Evolutionary conservation across 176 grass and related monocot species (phyloP).

Genomic region (Musa acuminata): DNA sequence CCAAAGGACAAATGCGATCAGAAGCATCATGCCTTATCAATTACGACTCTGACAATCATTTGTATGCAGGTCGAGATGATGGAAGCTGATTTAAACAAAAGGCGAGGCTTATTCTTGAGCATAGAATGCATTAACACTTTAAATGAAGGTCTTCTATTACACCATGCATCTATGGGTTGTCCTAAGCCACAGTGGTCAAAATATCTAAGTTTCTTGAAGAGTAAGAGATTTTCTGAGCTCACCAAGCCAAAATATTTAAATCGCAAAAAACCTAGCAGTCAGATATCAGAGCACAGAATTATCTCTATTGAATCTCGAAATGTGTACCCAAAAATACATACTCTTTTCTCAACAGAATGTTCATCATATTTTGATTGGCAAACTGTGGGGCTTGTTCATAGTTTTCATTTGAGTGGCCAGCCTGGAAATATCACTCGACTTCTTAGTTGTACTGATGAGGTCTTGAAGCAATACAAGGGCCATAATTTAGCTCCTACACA

Average conservation of each 20-base stretch:
- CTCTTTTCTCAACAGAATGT: conserved; percentile 96
- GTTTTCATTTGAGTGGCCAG: conserved; percentile 71
- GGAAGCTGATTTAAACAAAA: conserved; percentile 66
- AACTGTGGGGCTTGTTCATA: conserved; percentile 87
- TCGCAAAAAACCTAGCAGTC: conserved; percentile 23
- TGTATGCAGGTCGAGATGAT: conserved; percentile 65
- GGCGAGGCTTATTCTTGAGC: conserved; percentile 69
- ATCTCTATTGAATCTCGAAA: conserved; percentile 29
- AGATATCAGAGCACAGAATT: conserved; percentile 22
- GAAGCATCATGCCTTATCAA: conserved; percentile 3
- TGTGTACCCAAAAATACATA: conserved; percentile 69
- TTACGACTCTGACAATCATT: conserved; percentile 9
- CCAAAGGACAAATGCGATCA: background rate
- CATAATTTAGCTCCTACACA: conserved; percentile 87
- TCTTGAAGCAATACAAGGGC: conserved; percentile 75
- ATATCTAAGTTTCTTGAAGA: conserved; percentile 93
- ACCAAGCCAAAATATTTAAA: conserved; percentile 69
- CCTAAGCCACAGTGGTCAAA: conserved; percentile 84
- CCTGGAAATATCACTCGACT: conserved; percentile 91
- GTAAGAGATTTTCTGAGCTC: conserved; percentile 74
- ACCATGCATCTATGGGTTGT: conserved; percentile 67
- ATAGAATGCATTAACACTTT: conserved; percentile 94
- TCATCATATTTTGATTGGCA: conserved; percentile 98
- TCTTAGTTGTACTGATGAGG: conserved; percentile 77
- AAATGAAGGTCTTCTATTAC: conserved; percentile 84